Evolutionary conservation across 192 early-diverging fungal species (phyloP), one percentile per base, ranked within the genome.

Genomic region (Coemansia sp.): DNA sequence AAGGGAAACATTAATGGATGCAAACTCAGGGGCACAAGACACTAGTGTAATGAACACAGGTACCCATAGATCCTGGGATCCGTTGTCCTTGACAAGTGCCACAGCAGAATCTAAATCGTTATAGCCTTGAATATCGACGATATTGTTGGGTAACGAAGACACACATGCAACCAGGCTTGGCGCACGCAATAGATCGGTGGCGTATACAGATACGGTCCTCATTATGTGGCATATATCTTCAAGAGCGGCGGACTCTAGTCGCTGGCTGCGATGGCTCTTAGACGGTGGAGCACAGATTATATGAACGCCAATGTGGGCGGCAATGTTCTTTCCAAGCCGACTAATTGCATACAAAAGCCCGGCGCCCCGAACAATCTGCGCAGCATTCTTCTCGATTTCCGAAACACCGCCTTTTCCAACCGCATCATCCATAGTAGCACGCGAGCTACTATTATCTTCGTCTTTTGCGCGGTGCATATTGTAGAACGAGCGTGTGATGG

Each of bases 221-320:
- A 81, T 21, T 0, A 77, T 63, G 26, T 82, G 75, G 69, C 79
- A 76, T 2, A 61, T 40, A 47, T 82, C 79, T 59, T 82, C 79
- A 21, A 73, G 39, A 2, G 70, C 79, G 4, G 70, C 44, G 9
- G 57, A 61, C 4, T 56, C 71, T 1, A 59, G 48, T 26, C 52
- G 52, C 49, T 63, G 57, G 57, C 57, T 13, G 5, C 9, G 32
- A 37, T 2, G 37, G 5, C 0, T 11, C 23, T 37, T 48, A 48
- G 12, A 15, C 11, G 47, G 0, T 21, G 40, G 11, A 4, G 12
- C 43, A 2, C 41, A 15, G n/a, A 61, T 56, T 9, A 73, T 52
- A 15, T 44, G 65, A 40, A 47, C 19, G 15, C 71, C 63, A 18
- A 82, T 67, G 4, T 65, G 56, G 1, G 74, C 70, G 8, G 61